phyloP scores from a whole-genome alignment of 2,329 filamentous ascomycete species.

The Exophiala sp. region DNA sequence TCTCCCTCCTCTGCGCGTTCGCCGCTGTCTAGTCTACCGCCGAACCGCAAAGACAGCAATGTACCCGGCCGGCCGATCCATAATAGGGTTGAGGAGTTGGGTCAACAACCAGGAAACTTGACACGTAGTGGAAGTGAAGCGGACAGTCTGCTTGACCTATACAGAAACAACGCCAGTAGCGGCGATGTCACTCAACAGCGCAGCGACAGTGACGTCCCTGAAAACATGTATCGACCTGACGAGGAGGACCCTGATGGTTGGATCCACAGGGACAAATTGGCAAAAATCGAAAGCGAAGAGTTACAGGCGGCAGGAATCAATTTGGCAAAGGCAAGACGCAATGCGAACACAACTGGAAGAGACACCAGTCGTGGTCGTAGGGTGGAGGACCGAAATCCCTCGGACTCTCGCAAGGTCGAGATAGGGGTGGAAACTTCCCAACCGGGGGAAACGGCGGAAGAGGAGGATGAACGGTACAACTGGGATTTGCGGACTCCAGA shows the following conservation, averaged over 20 bases:
- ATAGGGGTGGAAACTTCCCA: conserved; percentile 34
- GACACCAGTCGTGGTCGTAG: conserved; percentile 37
- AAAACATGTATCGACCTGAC: conserved; percentile 29
- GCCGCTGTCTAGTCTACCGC: conserved; percentile 19
- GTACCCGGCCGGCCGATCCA: conserved; percentile 15
- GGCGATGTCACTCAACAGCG: conserved; percentile 23
- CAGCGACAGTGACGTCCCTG: conserved; percentile 27
- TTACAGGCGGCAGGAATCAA: conserved; percentile 44
- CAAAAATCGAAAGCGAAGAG: conserved; percentile 47
- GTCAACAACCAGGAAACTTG: conserved; percentile 31
- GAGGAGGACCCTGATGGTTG: conserved; percentile 40
- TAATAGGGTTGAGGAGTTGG: conserved; percentile 29
- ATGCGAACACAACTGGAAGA: conserved; percentile 34
- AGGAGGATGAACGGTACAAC: conserved; percentile 44
- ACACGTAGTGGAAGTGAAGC: conserved; percentile 38
- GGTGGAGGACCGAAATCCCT: conserved; percentile 30
- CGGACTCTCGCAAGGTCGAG: conserved; percentile 32
- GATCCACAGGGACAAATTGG: conserved; percentile 49
- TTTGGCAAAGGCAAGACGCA: conserved; percentile 38
- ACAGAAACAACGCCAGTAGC: conserved; percentile 30
- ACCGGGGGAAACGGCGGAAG: conserved; percentile 37
- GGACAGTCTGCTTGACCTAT: conserved; percentile 36
- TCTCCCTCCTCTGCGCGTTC: conserved; percentile 18
- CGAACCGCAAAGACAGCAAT: conserved; percentile 24
- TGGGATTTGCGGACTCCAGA: conserved; percentile 74